Base-by-base conservation (phyloP, 768 basidiomycete species). In the Neoboletus subvelutipes region DNA sequence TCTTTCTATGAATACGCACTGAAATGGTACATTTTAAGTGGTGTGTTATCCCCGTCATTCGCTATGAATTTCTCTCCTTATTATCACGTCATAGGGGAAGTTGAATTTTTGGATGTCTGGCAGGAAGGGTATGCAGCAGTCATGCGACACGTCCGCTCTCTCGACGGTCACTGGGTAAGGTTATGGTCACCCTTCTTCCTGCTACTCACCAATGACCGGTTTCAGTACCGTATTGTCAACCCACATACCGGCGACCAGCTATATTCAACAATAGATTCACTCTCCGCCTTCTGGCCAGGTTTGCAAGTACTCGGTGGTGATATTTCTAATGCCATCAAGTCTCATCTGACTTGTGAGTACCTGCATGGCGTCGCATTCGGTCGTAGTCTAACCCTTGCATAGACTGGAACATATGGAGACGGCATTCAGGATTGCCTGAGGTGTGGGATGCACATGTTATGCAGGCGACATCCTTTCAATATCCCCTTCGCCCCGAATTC, bases 281-380 rank as follows among this genome's bases (percentile, higher is more conserved):
- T 99, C 17, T 92, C 94, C 2, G 94, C 97, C 1, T 99, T 98
- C 71, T 94, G 95, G 86, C 93, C 96, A n/a, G 97, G 95, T 22
- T 77, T 98, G 17, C 96, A 97, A 73, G 90, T 94, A 11, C 74
- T 93, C 13, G 85, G 86, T 4, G 91, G 90, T 20, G 91, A 97
- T 75, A 68, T 97, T 36, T 86, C 91, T 69, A 93, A 83, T 69
- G 96, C 95, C 18, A 91, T 97, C 64, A 92, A 92, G 65, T 80
- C 90, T n/a, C 96, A 98, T 73, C 73, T 96, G 65, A 81, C 87
- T 47, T 97, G 92, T 92, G 61, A 65, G 86, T 64, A n/a, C 37
- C 41, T 18, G 17, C 50, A 37, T 50, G 20, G 17, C 29, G 34
- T 58, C 17, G 2, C 34, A 15, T 40, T 26, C 26, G 18, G 12